Base-by-base conservation (phyloP, 495 filamentous ascomycete genomes). In the Penicillium goetzii region DNA sequence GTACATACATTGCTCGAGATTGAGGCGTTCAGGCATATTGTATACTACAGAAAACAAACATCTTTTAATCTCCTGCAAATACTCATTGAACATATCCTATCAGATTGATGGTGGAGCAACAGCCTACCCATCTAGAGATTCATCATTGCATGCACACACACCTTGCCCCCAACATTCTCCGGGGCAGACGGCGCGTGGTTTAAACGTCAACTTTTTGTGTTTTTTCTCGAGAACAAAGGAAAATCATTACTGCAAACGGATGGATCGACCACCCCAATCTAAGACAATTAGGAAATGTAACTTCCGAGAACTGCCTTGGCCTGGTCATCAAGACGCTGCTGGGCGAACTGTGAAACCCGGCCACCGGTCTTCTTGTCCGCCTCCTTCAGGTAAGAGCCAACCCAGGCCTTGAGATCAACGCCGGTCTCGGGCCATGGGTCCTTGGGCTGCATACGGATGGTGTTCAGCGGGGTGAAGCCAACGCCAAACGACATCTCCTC, bases 401-500 rank as follows among this genome's bases (percentile, higher is more conserved):
- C 91, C 93, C 93, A 97, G 28, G 69, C 71, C 76, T 89, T 90
- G 19, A 96, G 85, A 71, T 96, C 90, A 10, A 80, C 80, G 10
- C 80, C 80, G 10, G 94, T 89, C 58, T 96, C 89, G 34, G 93
- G 90, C 84, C 88, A 97, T 21, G 90, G 87, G 71, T 97, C 93
- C 58, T 80, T 81, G 10, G 82, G 68, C 34, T 76, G 72, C 55
- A 86, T 85, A 73, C 89, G 90, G 75, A 93, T 92, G 1, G 95
- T 97, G 73, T 91, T 93, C 59, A 99, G 83, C 43, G 89, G 85
- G 2, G 95, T 97, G 77, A 96, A 99, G 1, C 92, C 92, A 47
- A 96, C 87, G 12, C 94, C 96, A 68, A 98, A 99, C 55, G 90
- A 88, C 70, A 97, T 86, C 72, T 99, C 94, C 65, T 99, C 95